These are phyloP conservation scores for Didymella glomerata DNA, from an alignment of 2,329 filamentous ascomycete species.

Conservation along the genomic window DNA sequence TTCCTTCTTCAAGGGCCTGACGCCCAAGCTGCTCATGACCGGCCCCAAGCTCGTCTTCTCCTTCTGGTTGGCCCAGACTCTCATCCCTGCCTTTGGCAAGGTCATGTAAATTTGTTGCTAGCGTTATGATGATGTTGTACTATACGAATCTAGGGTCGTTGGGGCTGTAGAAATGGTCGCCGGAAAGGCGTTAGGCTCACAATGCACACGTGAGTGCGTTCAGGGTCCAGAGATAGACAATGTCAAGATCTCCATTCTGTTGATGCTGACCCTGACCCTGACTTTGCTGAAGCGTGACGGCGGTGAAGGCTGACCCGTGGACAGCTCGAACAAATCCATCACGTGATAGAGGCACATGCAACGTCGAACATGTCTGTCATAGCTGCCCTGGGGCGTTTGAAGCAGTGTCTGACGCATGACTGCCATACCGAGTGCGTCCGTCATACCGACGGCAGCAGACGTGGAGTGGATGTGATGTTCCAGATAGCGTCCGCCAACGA, in stretches of 20 bases:
- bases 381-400: neutral
- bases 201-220: slow-evolving; percentile 21
- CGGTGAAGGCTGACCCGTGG: neutral
- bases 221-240: slow-evolving; percentile 17
- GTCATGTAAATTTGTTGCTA: slow-evolving; percentile 58
- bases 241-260: slow-evolving; percentile 37
- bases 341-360: slow-evolving; percentile 6
- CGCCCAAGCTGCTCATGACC: slow-evolving; percentile 98
- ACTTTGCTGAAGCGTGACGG: neutral
- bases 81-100: slow-evolving; percentile 91
- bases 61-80: slow-evolving; percentile 98
- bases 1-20: slow-evolving; percentile 97
- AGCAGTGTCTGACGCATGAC: neutral
- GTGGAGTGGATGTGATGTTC: slow-evolving; percentile 33
- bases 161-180: slow-evolving; percentile 28
- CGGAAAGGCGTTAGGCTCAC: slow-evolving; percentile 30
- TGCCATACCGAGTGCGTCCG: neutral
- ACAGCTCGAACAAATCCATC: neutral
- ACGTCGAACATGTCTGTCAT: no score
- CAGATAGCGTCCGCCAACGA: slow-evolving; percentile 17
- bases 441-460: slow-evolving; percentile 22
- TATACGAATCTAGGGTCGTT: slow-evolving; percentile 32
- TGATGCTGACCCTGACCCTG: neutral
- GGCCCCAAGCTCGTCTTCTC: slow-evolving; percentile 99
- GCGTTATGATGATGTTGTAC: slow-evolving; percentile 37